Evolutionary conservation across 139 green algal species (phyloP).

Genomic region (Trebouxia sp.): DNA sequence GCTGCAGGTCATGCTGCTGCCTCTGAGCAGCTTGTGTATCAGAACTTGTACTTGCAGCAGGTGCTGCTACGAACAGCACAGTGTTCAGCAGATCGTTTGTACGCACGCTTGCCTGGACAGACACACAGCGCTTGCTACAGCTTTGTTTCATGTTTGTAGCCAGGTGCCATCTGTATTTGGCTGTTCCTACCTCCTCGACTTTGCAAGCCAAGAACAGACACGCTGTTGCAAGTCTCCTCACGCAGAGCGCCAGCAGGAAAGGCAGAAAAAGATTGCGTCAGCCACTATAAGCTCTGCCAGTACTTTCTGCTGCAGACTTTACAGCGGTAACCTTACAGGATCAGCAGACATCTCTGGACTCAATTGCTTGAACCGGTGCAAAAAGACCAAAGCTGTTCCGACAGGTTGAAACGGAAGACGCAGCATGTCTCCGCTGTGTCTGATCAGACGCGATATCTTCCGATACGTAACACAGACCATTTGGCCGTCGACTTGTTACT

Average conservation of each 20-base stretch:
- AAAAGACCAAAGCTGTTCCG: slow-evolving; percentile 4
- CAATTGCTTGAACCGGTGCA: not conserved
- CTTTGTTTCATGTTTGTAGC: not conserved
- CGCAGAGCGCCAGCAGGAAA: not conserved
- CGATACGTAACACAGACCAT: not conserved
- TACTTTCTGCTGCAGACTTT: not conserved
- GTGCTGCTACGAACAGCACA: not conserved
- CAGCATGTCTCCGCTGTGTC: slow-evolving; percentile 8
- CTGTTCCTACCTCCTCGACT: slow-evolving; percentile 40
- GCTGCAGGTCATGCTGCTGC: not conserved
- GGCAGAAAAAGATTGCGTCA: not conserved
- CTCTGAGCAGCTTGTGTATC: not conserved
- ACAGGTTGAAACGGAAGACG: slow-evolving; percentile 14
- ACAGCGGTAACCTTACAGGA: not conserved
- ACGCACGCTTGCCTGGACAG: slow-evolving; percentile 30
- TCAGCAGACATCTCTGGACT: not conserved
- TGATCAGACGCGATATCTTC: not conserved
- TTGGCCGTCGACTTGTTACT: not conserved
- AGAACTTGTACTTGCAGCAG: not conserved
- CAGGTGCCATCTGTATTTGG: not conserved
- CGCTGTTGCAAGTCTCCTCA: slow-evolving; percentile 31
- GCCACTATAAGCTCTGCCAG: not conserved
- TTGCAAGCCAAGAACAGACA: slow-evolving; percentile 44
- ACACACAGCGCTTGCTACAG: not conserved
- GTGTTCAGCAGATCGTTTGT: slow-evolving; percentile 51